Evolutionary conservation across 345 rosid species (phyloP).

Genomic region (Gossypium turneri): DNA sequence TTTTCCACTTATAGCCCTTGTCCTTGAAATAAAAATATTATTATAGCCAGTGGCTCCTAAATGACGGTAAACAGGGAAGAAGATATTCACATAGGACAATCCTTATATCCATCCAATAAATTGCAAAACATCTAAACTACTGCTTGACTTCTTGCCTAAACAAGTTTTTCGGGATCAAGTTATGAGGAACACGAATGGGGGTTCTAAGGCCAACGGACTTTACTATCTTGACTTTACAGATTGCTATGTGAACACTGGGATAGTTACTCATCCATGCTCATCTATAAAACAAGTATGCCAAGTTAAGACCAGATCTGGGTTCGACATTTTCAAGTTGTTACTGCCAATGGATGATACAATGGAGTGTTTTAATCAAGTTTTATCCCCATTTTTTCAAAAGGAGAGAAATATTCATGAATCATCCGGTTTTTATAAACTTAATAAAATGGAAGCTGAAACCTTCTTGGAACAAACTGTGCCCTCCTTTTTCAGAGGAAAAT

Average conservation of each 20-base stretch:
- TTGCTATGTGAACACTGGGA: not conserved
- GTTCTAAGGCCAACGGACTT: not conserved
- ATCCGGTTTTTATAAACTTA: not conserved
- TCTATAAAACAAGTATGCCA: not conserved
- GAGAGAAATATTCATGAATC: not conserved
- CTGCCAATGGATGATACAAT: not conserved
- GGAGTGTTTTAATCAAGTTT: not conserved
- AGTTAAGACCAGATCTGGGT: not conserved
- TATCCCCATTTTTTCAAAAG: not conserved
- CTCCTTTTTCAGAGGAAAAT: not conserved
- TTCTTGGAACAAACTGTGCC: not conserved
- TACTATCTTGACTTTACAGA: not conserved
- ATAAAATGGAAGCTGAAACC: not conserved
- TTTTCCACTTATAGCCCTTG: not conserved
- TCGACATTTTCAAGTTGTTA: not conserved
- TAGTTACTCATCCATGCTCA: not conserved
- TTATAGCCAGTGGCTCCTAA: not conserved
- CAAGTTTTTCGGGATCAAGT: not conserved
- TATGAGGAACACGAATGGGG: not conserved
- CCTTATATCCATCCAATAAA: not conserved
- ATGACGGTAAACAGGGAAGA: not conserved
- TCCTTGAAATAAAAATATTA: not conserved
- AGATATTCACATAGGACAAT: not conserved
- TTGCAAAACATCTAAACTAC: not conserved
- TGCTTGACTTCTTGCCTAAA: not conserved